A percentile compares a stretch with the other conserved stretches of the same genome.
phyloP scores from a whole-genome alignment of 75 land plant species.

The Larix kaempferi region DNA sequence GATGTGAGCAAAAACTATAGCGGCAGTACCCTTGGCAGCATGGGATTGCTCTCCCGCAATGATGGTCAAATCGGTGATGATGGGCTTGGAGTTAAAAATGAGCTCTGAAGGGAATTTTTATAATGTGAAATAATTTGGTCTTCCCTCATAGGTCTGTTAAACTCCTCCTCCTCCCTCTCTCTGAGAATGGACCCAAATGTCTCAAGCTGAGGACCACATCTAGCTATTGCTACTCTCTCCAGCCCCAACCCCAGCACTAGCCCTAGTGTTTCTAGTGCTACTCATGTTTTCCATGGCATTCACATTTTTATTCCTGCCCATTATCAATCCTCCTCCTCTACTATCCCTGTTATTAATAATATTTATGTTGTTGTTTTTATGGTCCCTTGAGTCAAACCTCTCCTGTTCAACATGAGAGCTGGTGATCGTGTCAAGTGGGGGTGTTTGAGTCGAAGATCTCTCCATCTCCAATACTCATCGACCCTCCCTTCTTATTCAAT shows the following conservation, averaged over 20 bases:
- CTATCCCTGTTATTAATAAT: background rate
- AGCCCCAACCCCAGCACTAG: background rate
- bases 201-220: conserved; percentile 27
- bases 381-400: background rate
- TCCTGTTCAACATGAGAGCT: background rate
- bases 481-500: too few relatives aligned
- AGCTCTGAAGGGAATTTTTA: conserved; percentile 73
- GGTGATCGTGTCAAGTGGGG: background rate
- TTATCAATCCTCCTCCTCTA: background rate
- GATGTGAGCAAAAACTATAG: conserved; percentile 74
- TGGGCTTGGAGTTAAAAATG: conserved; percentile 95
- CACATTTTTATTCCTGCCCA: background rate
- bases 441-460: background rate
- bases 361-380: background rate
- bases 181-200: conserved; percentile 39
- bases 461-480: background rate
- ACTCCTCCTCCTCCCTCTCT: conserved; percentile 32
- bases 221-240: background rate
- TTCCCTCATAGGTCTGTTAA: conserved; percentile 5
- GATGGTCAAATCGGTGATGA: conserved; percentile 94
- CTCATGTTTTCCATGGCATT: too few relatives aligned
- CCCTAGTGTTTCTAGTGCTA: too few relatives aligned
- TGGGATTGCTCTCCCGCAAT: conserved; percentile 88
- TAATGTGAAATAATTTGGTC: conserved; percentile 68
- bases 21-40: conserved; percentile 68